Base-by-base conservation (phyloP, 352 stramenopile species). In the Pythium monospermum region DNA sequence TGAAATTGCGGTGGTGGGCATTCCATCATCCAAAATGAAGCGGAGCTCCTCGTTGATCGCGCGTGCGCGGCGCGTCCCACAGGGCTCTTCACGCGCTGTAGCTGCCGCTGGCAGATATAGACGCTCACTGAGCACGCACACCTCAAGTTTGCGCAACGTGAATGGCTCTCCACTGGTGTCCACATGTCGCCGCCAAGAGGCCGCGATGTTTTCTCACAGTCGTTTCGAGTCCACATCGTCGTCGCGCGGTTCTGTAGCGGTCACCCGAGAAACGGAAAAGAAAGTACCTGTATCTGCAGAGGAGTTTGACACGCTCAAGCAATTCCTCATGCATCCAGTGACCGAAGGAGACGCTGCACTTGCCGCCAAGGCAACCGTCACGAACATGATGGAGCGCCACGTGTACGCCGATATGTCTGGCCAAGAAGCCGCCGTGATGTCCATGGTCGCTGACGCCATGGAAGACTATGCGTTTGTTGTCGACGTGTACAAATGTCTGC, bases 401-500 rank as follows among this genome's bases (percentile, higher is more conserved):
- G 64, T 88, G 35, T 76, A 87, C 53, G 62, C 76, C 12, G 51
- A 57, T 19, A 91, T 88, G 75, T 71, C 69, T 23, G 80, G 80
- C 6, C 73, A 86, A 54, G 80, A 91, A 30, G 74, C 79, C 13
- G 83, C 76, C 15, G 76, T 91, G 16, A 83, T 91, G 73, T 72
- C 78, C 53, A 91, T 91, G 79, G 71, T 88, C 19, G 75, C 76
- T 1, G 66, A 87, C 44, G 74, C 73, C 8, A 68, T 82, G 53
- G 43, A 84, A 26, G 69, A 87, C 57, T 54, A 53, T 13, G 36
- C 58, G 25, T 85, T 88, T 32, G 71, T 85, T 3, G 49, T 85
- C 33, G 47, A 75, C 19, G 76, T 88, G 43, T 91, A 91, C 53
- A 56, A 54, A 51, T 68, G 63, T 49, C 57, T 87, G 18, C 71